These are phyloP conservation scores for Aspergillus taichungensis DNA, from an alignment of 495 filamentous ascomycete genomes.

Conservation along the genomic window DNA sequence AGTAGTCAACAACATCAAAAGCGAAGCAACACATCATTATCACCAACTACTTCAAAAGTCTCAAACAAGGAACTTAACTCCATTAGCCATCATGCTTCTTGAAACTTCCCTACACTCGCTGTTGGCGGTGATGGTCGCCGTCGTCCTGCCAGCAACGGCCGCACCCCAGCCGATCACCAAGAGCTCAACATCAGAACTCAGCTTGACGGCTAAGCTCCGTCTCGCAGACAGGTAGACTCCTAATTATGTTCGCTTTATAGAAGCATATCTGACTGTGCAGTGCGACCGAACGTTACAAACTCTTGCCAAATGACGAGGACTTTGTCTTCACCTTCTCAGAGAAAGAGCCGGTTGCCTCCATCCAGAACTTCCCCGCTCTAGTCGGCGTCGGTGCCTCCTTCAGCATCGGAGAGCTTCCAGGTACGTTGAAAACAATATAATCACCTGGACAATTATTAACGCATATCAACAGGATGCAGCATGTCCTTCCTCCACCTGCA, in stretches of 20 bases:
- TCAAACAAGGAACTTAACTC: neutral
- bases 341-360: conserved; percentile 11
- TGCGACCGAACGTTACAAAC: conserved; percentile 26
- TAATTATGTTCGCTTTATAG: neutral
- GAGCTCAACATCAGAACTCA: conserved; percentile 14
- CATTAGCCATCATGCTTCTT: conserved; percentile 8
- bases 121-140: conserved; percentile 1
- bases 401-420: conserved; percentile 20
- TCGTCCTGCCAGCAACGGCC: conserved; percentile 11
- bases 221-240: conserved; percentile 17
- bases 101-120: conserved; percentile 6
- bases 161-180: conserved; percentile 9
- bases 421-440: conserved; percentile 17
- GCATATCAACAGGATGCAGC: conserved; percentile 26
- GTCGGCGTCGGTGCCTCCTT: conserved; percentile 11
- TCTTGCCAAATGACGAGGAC: conserved; percentile 26
- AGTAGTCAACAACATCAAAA: neutral
- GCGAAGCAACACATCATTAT: neutral
- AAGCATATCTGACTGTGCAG: neutral
- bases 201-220: conserved; percentile 15
- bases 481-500: conserved; percentile 38
- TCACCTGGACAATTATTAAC: neutral
- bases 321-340: conserved; percentile 38
- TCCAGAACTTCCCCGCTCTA: conserved; percentile 15
- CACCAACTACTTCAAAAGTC: neutral